Percentiles rank a stretch among this genome's conserved stretches.
Conservation (phyloP, 2,329 filamentous ascomycete genomes). For the Aspergillus unguis region DNA sequence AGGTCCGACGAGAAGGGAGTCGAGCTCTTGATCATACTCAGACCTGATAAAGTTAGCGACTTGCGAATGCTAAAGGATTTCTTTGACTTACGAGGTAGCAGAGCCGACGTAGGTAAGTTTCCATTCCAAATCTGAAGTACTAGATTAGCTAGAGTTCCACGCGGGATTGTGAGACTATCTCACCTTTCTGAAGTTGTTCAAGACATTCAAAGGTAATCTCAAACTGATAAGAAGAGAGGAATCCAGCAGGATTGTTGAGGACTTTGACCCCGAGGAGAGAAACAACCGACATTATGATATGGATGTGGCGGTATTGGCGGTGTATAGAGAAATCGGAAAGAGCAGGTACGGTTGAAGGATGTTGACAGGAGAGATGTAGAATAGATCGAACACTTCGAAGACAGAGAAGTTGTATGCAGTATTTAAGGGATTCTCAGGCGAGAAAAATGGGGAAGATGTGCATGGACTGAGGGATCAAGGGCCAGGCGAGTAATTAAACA, state of each 20-base stretch:
- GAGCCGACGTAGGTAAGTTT: constrained; percentile 99
- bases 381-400: constrained; percentile 2
- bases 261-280: constrained; percentile 94
- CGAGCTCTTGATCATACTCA: constrained; percentile 97
- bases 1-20: constrained; percentile 93
- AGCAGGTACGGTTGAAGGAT: neutral
- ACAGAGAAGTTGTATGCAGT: constrained; percentile 8
- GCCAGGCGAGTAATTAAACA: constrained; percentile 19
- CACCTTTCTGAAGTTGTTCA: constrained; percentile 89
- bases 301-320: constrained; percentile 12
- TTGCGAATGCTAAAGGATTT: neutral
- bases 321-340: neutral
- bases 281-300: constrained; percentile 80
- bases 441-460: constrained; percentile 15
- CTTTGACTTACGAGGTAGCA: constrained; percentile 74
- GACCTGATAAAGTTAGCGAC: constrained; percentile 56
- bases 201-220: constrained; percentile 99
- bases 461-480: constrained; percentile 11
- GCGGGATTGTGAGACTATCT: neutral
- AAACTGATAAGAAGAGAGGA: constrained; percentile 89
- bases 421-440: constrained; percentile 15
- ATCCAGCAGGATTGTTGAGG: constrained; percentile 93
- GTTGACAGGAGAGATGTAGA: constrained; percentile 3
- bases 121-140: constrained; percentile 82
- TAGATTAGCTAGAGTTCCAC: constrained; percentile 15